Base-by-base conservation (phyloP, 352 stramenopile species). In the Pythium insidiosum region DNA sequence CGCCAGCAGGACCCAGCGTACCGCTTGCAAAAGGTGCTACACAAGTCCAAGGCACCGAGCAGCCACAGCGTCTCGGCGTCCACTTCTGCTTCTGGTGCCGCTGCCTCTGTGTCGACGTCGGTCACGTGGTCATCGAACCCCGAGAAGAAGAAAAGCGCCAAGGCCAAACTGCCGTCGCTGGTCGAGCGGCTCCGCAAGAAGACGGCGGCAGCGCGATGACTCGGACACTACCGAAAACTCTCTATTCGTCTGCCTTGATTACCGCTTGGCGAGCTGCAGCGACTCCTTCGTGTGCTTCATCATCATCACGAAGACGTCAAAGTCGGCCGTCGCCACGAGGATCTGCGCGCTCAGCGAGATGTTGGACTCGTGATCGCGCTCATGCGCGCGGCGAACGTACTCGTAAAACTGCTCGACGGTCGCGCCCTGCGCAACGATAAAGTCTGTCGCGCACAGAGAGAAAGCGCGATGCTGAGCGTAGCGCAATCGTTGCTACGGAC, bases 201-300 rank as follows among this genome's bases (percentile, higher is more conserved):
- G 50, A 86, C 76, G 2, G 73, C 74, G 11, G 68, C 71, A 11
- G 62, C 66, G 22, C 63, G 75, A 38, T 59, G 61, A 55, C 38
- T 22, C 6, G 10, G 24, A 18, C 26, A 33, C 16, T 13, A 21
- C 13, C 4, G 5, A 35, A 20, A 33, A 15, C 18, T 20, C 38
- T 9, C 34, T 48, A 50, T 20, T 30, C 20, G 20, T n/a, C n/a
- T n/a, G 13, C 50, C 16, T 19, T 53, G 34, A 37, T 41, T n/a
- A n/a, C n/a, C n/a, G 49, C 42, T 87, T 83, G 15, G 71, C 68
- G 38, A 84, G 54, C 43, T 66, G 25, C 46, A 79, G 58, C 0
- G 74, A 68, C 44, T 88, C 68, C 49, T 85, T 88, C 5, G 73
- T 85, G 53, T 88, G 76, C 28, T 78, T 76, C 76, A 88, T 88